Conservation (phyloP, 257 asterid genomes). For the Apocynum venetum region DNA sequence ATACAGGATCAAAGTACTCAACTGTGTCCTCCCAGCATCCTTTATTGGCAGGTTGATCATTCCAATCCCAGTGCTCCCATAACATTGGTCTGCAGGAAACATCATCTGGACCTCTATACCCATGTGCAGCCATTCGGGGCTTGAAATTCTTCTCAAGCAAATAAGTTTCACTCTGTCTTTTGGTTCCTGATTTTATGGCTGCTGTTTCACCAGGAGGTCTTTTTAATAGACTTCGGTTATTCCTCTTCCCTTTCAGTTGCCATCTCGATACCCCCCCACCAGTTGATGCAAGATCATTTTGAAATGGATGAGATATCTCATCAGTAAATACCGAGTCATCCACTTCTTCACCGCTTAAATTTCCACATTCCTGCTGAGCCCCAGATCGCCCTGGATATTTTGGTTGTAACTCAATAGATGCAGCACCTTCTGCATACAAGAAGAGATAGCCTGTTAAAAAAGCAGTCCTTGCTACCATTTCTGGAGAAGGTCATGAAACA, state of each 20-base stretch:
- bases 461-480: not conserved
- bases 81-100: slow-evolving; percentile 27
- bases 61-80: slow-evolving; percentile 46
- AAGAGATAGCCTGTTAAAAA: slow-evolving; percentile 14
- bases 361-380: slow-evolving; percentile 57
- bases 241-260: slow-evolving; percentile 83
- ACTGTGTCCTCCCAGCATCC: slow-evolving; percentile 60
- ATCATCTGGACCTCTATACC: slow-evolving; percentile 38
- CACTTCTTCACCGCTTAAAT: slow-evolving; percentile 72
- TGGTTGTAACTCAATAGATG: slow-evolving; percentile 76
- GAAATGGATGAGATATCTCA: slow-evolving; percentile 45
- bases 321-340: slow-evolving; percentile 55
- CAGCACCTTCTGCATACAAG: slow-evolving; percentile 72
- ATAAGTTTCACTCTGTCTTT: slow-evolving; percentile 34
- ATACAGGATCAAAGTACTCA: slow-evolving; percentile 41
- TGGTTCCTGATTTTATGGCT: slow-evolving; percentile 34
- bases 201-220: slow-evolving; percentile 38
- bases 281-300: slow-evolving; percentile 34
- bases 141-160: slow-evolving; percentile 28
- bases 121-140: slow-evolving; percentile 39
- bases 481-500: not conserved
- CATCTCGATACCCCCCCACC: slow-evolving; percentile 60
- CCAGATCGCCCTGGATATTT: slow-evolving; percentile 70
- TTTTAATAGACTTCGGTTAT: slow-evolving; percentile 55
- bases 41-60: slow-evolving; percentile 37